phyloP scores from a whole-genome alignment of 2,329 filamentous ascomycete species.

The Mariannaea elegans region DNA sequence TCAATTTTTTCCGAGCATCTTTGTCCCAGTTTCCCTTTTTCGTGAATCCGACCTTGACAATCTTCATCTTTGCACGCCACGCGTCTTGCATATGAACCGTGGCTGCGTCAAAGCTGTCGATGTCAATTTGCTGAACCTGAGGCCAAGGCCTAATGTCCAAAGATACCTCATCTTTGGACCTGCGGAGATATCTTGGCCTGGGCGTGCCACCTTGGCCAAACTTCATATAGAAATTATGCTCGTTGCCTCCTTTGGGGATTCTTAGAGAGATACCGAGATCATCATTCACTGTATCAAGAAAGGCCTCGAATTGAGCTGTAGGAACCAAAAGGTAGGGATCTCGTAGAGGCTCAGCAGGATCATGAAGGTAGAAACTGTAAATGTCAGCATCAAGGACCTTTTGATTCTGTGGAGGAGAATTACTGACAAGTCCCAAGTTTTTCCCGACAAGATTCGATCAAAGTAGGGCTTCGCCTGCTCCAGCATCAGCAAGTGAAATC shows the following conservation, averaged over 20 bases:
- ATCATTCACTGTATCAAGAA: constrained; percentile 72
- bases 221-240: constrained; percentile 65
- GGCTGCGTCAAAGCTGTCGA: constrained; percentile 43
- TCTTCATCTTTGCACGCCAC: constrained; percentile 35
- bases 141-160: constrained; percentile 45
- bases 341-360: constrained; percentile 57
- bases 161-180: constrained; percentile 54
- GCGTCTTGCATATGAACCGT: constrained; percentile 10
- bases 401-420: background rate
- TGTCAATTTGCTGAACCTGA: constrained; percentile 48
- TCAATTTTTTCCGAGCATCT: constrained; percentile 57
- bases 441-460: constrained; percentile 64
- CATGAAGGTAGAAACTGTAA: constrained; percentile 72
- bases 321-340: constrained; percentile 72
- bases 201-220: constrained; percentile 71
- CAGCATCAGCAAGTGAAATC: constrained; percentile 20
- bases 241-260: constrained; percentile 63
- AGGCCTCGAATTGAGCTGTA: constrained; percentile 68
- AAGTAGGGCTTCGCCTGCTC: constrained; percentile 62
- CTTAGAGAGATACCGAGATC: constrained; percentile 62
- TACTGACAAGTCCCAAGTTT: constrained; percentile 80
- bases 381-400: constrained; percentile 23
- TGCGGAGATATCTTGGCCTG: constrained; percentile 73
- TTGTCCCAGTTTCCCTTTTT: constrained; percentile 52
- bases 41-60: constrained; percentile 31